phyloP scores from a whole-genome alignment of 140 eudicot species.

The Senecio squalidus region DNA sequence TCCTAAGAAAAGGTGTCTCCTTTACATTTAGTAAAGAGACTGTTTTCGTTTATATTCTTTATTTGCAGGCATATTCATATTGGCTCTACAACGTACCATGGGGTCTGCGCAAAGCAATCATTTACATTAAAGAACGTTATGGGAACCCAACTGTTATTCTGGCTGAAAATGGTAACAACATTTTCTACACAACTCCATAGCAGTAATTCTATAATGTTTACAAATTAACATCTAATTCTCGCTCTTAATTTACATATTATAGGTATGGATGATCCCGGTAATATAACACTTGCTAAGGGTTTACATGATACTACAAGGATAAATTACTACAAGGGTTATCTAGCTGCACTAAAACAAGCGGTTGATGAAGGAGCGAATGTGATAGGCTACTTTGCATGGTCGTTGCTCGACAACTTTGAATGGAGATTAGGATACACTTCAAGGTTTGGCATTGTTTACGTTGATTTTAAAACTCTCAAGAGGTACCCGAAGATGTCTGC shows the following conservation, averaged over 20 bases:
- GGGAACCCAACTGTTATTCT: slow-evolving; percentile 80
- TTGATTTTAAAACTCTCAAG: slow-evolving; percentile 76
- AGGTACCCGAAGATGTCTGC: slow-evolving; percentile 95
- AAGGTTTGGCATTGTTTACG: slow-evolving; percentile 81
- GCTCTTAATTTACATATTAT: slow-evolving; percentile 1
- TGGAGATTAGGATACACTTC: slow-evolving; percentile 98
- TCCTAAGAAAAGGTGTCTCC: too few relatives aligned
- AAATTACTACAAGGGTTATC: slow-evolving; percentile 67
- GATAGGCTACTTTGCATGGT: slow-evolving; percentile 92
- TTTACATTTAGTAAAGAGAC: not conserved
- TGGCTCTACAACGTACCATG: slow-evolving; percentile 95
- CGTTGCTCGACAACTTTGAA: slow-evolving; percentile 84
- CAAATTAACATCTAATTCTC: not conserved
- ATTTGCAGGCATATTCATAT: slow-evolving; percentile 64
- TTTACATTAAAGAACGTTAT: slow-evolving; percentile 70
- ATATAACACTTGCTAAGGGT: slow-evolving; percentile 54
- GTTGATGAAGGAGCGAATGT: slow-evolving; percentile 84
- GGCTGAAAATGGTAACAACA: slow-evolving; percentile 74
- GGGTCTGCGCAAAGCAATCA: slow-evolving; percentile 84
- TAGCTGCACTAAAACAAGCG: slow-evolving; percentile 57
- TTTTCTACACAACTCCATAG: not conserved
- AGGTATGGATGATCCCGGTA: slow-evolving; percentile 97
- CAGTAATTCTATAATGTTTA: not conserved
- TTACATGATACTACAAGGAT: slow-evolving; percentile 59
- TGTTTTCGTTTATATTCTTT: not conserved